These are phyloP conservation scores for Rhizopus stolonifer DNA, from an alignment of 371 early-diverging fungal species.

Conservation along the genomic window DNA sequence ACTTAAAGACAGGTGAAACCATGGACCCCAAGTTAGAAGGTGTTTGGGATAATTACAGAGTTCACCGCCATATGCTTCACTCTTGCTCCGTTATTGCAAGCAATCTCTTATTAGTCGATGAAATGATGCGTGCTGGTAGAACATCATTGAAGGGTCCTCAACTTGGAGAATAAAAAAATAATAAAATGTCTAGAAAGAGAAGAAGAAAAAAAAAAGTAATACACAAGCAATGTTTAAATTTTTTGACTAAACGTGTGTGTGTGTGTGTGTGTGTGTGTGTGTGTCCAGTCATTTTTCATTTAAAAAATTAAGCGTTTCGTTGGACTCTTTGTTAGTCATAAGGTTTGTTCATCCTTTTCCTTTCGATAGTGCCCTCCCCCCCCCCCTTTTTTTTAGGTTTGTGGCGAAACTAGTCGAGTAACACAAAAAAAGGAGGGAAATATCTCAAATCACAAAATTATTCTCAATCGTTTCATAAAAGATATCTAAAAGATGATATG, in stretches of 20 bases:
- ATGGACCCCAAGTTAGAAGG: constrained; percentile 93
- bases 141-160: constrained; percentile 68
- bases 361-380: too few species aligned
- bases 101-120: constrained; percentile 98
- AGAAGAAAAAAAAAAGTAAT: constrained; percentile 11
- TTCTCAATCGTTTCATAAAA: too few species aligned
- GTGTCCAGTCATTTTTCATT: too few species aligned
- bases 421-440: too few species aligned
- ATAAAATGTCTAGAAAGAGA: not conserved
- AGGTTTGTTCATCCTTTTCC: too few species aligned
- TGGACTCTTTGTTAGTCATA: too few species aligned
- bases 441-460: too few species aligned
- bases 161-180: constrained; percentile 32
- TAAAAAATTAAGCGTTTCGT: too few species aligned
- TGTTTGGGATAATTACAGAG: constrained; percentile 98
- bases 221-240: too few species aligned
- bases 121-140: constrained; percentile 97
- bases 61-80: constrained; percentile 94
- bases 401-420: too few species aligned
- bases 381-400: too few species aligned
- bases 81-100: constrained; percentile 96
- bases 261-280: constrained; percentile 79
- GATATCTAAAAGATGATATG: too few species aligned
- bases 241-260: constrained; percentile 22
- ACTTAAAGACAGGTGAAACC: constrained; percentile 93